Base-by-base conservation (phyloP, 2,329 filamentous ascomycete species). In the Ophiostoma fasciatum region DNA sequence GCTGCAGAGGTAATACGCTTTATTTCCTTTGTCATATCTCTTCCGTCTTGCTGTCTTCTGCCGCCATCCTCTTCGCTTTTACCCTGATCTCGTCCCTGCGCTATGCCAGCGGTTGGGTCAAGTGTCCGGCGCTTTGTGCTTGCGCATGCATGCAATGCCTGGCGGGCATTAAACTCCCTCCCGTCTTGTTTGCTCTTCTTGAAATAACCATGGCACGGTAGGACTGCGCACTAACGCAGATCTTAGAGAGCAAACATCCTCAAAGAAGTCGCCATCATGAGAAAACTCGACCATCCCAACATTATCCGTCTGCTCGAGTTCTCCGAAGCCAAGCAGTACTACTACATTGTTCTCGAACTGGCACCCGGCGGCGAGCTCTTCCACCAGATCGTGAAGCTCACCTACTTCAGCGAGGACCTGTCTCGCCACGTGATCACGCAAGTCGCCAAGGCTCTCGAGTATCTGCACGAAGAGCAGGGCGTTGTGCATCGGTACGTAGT, bases 211-310 rank as follows among this genome's bases (percentile, higher is more conserved):
- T n/a, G n/a, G n/a, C n/a, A n/a, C n/a, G n/a, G n/a, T n/a, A n/a
- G n/a, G n/a, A n/a, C n/a, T n/a, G n/a, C n/a, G n/a, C n/a, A n/a
- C n/a, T n/a, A n/a, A n/a, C n/a, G n/a, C n/a, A n/a, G n/a, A n/a
- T n/a, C n/a, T n/a, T 31, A 98, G 90, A 74, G 90, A 61, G 83
- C 88, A 45, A 98, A 96, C 52, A 96, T 98, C 46, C 64, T 98
- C 42, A 98, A 98, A 61, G 90, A 98, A 59, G 90, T 98, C 12
- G 83, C 94, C 51, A 98, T 98, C 48, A 98, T 98, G 88, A 83
- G 87, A 45, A 82, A 92, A 51, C 68, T 98, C 32, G 85, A 96
- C 46, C 90, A 98, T 48, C 87, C 88, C 43, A 96, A 96, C 54
- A 90, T 98, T 42, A 76, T 94, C 57, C 88, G 84, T 54, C 73